Evolutionary conservation across 129 eudicot species (phyloP).

Genomic region (Pseudognaphalium luteoalbum): DNA sequence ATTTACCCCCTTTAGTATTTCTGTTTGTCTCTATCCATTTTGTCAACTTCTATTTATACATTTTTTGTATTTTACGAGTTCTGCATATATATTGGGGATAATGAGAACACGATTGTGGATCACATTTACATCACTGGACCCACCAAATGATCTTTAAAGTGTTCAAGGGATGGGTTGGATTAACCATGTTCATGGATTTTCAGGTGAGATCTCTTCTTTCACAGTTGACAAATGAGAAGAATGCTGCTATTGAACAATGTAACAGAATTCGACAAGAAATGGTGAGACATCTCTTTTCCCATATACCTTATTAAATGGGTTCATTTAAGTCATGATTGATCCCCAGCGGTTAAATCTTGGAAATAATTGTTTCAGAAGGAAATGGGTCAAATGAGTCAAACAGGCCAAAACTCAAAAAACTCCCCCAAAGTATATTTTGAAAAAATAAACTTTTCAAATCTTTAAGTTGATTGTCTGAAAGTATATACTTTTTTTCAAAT

Average conservation of each 20-base stretch:
- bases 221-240: slow-evolving; percentile 71
- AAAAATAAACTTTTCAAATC: too few species aligned
- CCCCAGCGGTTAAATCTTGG: too few species aligned
- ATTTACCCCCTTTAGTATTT: neutral
- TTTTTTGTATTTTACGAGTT: neutral
- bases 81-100: neutral
- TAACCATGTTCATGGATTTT: slow-evolving; percentile 24
- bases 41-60: neutral
- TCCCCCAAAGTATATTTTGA: too few species aligned
- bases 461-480: too few species aligned
- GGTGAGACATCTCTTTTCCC: slow-evolving; percentile 45
- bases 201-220: slow-evolving; percentile 66
- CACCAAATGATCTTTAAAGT: neutral
- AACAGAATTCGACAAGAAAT: slow-evolving; percentile 68
- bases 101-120: neutral
- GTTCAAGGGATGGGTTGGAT: neutral
- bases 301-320: too few species aligned
- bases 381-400: too few species aligned
- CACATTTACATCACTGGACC: neutral
- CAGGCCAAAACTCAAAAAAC: too few species aligned
- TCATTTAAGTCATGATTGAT: too few species aligned
- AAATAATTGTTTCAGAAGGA: too few species aligned
- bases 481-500: neutral
- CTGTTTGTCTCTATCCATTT: neutral
- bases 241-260: slow-evolving; percentile 60